phyloP scores from a whole-genome alignment of 2,329 filamentous ascomycete species.

The Epichloe gansuensis region DNA sequence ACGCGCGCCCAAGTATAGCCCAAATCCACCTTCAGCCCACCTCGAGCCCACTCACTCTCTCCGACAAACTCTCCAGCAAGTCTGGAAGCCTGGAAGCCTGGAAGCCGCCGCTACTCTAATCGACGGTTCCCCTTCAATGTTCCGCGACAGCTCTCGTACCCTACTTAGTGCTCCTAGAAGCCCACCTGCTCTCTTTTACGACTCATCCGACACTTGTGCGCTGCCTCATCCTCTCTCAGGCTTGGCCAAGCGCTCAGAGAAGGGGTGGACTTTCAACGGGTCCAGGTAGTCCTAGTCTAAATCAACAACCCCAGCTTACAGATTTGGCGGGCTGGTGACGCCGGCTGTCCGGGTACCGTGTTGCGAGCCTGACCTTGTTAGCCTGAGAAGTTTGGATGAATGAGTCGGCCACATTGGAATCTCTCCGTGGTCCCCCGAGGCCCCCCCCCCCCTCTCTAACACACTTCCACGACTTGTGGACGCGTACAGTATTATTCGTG shows the following conservation, averaged over 20 bases:
- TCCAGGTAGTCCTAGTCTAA: slow-evolving; percentile 2
- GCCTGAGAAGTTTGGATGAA: slow-evolving; percentile 3
- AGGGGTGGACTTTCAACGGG: slow-evolving; percentile 1
- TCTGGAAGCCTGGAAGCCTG: slow-evolving; percentile 1
- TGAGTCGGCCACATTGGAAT: slow-evolving; percentile 1
- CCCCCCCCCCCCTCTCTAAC: not conserved
- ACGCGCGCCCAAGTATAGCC: slow-evolving; percentile 4
- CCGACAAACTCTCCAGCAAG: not conserved
- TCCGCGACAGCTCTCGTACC: not conserved
- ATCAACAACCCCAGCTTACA: slow-evolving; percentile 1
- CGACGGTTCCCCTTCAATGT: not conserved
- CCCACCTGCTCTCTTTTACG: not conserved
- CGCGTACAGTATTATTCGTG: not conserved
- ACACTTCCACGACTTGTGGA: slow-evolving; percentile 2
- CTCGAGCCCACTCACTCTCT: slow-evolving; percentile 3
- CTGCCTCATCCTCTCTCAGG: slow-evolving; percentile 5
- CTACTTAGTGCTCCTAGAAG: not conserved
- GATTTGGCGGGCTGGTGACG: slow-evolving; percentile 4
- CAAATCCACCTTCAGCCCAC: slow-evolving; percentile 4
- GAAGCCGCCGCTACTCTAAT: not conserved
- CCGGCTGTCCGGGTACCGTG: slow-evolving; percentile 5
- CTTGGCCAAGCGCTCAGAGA: not conserved
- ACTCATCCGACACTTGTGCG: slow-evolving; percentile 6
- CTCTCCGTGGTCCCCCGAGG: not conserved
- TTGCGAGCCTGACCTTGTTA: slow-evolving; percentile 6